Evolutionary conservation across 495 filamentous ascomycete species (phyloP), one percentile per base, ranked within the genome.

Genomic region (Tirmania nivea): DNA sequence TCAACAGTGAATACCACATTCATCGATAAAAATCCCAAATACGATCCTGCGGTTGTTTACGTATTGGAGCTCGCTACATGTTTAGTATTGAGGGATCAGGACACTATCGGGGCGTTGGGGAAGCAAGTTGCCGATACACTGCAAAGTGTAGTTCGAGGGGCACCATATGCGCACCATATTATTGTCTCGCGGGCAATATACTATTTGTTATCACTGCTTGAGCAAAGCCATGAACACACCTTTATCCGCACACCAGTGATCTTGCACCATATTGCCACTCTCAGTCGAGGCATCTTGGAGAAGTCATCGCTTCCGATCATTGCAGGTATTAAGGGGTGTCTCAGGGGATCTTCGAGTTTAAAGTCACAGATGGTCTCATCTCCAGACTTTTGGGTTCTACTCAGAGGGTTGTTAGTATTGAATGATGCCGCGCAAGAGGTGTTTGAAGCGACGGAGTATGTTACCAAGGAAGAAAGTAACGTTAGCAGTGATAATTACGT

Each of bases 401-500:
- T 99, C 36, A 77, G 84, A 56, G 78, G 77, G 10, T 71, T 99
- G 35, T 76, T 84, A 37, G 68, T 69, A 9, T 73, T 80, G 48
- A 62, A 74, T 12, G 80, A 84, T 45, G 78, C 81, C 1, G 80
- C 86, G 21, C 72, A 80, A 0, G 73, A 78, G 11, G 86, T 93
- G 7, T 95, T 94, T 64, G 78, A 83, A 37, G 78, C 96, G 10
- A 72, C 94, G 1, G 79, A 87, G 60, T 72, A 71, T 34, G 78
- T 88, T 52, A 73, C 76, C 3, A 71, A 71, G 17, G 68, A 72
- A 17, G 78, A 80, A 14, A 75, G 80, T 12, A 84, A 86, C 7
- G 79, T 97, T 25, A 89, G 86, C 20, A 83, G 85, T 9, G 92
- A 99, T 61, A 99, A 99, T 60, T 96, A 96, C 60, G 87, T 94